Percentiles rank a stretch among this genome's conserved stretches.
phyloP scores from a whole-genome alignment of 805 yeast genomes.

The Wickerhamiella sergipiensis region DNA sequence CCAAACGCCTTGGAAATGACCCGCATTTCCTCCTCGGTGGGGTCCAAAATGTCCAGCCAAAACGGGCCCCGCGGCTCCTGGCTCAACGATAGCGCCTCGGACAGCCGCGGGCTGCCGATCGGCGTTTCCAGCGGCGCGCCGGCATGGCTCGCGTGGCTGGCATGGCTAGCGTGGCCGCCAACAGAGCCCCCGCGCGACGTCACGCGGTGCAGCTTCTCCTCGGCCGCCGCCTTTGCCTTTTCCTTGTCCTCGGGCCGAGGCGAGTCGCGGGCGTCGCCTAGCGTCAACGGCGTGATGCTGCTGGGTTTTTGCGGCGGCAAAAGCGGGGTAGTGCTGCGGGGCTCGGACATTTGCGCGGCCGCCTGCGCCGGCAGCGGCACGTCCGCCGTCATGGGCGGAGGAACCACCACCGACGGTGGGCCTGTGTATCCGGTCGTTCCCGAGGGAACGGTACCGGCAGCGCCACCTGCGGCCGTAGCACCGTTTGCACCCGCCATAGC shows the following conservation, averaged over 20 bases:
- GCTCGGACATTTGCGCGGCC: neutral
- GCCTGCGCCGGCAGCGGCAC: neutral
- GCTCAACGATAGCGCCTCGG: slow-evolving; percentile 16
- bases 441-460: neutral
- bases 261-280: neutral
- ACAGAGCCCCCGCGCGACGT: neutral
- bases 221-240: neutral
- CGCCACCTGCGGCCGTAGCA: no score
- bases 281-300: neutral
- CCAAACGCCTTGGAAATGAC: slow-evolving; percentile 81
- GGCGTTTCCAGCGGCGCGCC: neutral
- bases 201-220: neutral
- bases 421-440: neutral
- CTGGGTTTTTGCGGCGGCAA: neutral
- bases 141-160: no score
- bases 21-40: slow-evolving; percentile 95
- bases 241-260: neutral
- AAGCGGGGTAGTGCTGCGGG: neutral
- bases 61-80: slow-evolving; percentile 41
- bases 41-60: slow-evolving; percentile 88
- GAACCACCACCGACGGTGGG: neutral
- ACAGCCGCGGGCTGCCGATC: neutral
- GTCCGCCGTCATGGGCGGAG: neutral
- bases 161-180: no score
- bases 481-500: neutral